A percentile compares a stretch with the other conserved stretches of the same genome.
Evolutionary conservation across 257 asterid genomes (phyloP).

Genomic region (Euphrasia confusa): DNA sequence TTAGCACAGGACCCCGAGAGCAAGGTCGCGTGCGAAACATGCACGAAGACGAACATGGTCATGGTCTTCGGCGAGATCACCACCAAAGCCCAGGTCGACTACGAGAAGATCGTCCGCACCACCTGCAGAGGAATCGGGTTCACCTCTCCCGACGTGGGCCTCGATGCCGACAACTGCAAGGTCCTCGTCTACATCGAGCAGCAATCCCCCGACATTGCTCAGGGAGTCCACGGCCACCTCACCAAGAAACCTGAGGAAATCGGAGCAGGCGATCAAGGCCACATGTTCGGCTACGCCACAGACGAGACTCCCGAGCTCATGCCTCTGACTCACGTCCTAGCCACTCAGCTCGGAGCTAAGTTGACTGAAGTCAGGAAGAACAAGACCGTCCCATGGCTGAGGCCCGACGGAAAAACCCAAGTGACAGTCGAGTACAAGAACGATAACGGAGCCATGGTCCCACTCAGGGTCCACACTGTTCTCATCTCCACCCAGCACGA

Average conservation of each 20-base stretch:
- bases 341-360: slow-evolving; percentile 34
- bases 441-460: slow-evolving; percentile 39
- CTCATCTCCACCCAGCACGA: slow-evolving; percentile 44
- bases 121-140: slow-evolving; percentile 38
- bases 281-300: slow-evolving; percentile 26
- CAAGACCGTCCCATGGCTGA: slow-evolving; percentile 36
- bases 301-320: slow-evolving; percentile 40
- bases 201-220: slow-evolving; percentile 38
- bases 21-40: slow-evolving; percentile 45
- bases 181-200: slow-evolving; percentile 36
- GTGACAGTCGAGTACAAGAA: slow-evolving; percentile 37
- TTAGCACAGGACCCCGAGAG: slow-evolving; percentile 41
- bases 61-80: slow-evolving; percentile 37
- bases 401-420: slow-evolving; percentile 44
- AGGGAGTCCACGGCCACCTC: slow-evolving; percentile 40
- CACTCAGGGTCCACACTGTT: slow-evolving; percentile 38
- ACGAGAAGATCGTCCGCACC: slow-evolving; percentile 38
- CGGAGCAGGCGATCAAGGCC: slow-evolving; percentile 35
- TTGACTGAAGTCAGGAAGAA: slow-evolving; percentile 36
- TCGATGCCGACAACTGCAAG: slow-evolving; percentile 41
- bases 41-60: slow-evolving; percentile 31
- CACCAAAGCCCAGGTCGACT: slow-evolving; percentile 38
- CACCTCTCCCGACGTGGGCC: slow-evolving; percentile 38
- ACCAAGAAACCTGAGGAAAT: slow-evolving; percentile 43
- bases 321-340: slow-evolving; percentile 44